Evolutionary conservation across 2,329 filamentous ascomycete genomes (phyloP).

Genomic region (Claviceps capensis): DNA sequence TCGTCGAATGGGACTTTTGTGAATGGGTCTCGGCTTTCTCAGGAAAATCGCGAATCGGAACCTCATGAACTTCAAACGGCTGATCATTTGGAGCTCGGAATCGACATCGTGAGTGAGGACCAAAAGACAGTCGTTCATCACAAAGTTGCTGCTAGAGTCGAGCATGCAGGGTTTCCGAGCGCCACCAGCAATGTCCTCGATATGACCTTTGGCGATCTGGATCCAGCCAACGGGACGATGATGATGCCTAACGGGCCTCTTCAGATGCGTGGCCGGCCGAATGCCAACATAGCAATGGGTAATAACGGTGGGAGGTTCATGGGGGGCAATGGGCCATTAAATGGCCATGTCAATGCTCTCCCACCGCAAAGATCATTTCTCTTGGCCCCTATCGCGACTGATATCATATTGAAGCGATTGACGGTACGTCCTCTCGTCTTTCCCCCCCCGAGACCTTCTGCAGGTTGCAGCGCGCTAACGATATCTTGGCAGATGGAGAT

Average conservation of each 20-base stretch:
- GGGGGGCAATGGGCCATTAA: conserved; percentile 29
- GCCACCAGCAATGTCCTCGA: conserved; percentile 67
- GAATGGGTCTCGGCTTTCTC: conserved; percentile 78
- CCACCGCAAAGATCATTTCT: conserved; percentile 71
- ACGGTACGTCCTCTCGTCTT: conserved; percentile 15
- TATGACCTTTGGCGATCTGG: conserved; percentile 84
- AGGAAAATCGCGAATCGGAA: conserved; percentile 91
- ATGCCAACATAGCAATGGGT: conserved; percentile 50
- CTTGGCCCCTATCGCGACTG: conserved; percentile 79
- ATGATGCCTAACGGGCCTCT: conserved; percentile 57
- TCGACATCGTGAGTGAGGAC: conserved; percentile 97
- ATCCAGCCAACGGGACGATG: conserved; percentile 62
- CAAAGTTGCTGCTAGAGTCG: conserved; percentile 93
- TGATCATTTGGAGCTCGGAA: conserved; percentile 87
- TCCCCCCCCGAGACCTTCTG: neutral
- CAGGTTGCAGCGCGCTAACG: neutral
- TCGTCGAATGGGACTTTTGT: conserved; percentile 98
- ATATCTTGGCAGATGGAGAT: conserved; percentile 52
- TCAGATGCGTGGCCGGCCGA: conserved; percentile 56
- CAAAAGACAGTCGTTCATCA: conserved; percentile 98
- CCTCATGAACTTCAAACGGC: conserved; percentile 85
- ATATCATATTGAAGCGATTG: conserved; percentile 70
- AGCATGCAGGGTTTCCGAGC: conserved; percentile 77
- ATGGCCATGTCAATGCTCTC: conserved; percentile 42
- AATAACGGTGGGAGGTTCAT: conserved; percentile 50